phyloP scores from a whole-genome alignment of 441 rosid genomes.

The Pelargonium myrrhifolium region DNA sequence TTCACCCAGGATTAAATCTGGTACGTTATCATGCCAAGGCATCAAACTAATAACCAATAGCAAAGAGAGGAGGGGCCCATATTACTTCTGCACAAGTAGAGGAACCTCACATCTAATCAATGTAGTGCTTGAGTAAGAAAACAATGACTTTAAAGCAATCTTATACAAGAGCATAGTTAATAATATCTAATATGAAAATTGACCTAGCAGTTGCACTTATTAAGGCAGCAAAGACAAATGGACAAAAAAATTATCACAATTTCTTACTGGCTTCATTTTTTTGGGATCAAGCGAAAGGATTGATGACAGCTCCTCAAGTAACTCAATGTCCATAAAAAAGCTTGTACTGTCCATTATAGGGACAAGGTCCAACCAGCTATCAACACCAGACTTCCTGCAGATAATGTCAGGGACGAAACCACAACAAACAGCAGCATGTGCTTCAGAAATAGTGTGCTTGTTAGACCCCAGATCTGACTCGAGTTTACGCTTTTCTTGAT shows the following conservation, averaged over 20 bases:
- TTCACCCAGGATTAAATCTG: too few species aligned
- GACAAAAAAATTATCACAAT: too few species aligned
- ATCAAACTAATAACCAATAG: too few species aligned
- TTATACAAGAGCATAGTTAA: not conserved
- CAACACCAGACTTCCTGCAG: slow-evolving; percentile 41
- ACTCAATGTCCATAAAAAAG: slow-evolving; percentile 61
- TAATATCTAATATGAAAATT: too few species aligned
- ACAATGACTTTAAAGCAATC: not conserved
- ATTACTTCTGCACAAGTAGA: too few species aligned
- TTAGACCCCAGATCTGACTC: slow-evolving; percentile 26
- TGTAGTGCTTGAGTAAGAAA: too few species aligned
- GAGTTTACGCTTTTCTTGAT: slow-evolving; percentile 48
- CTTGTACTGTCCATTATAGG: slow-evolving; percentile 55
- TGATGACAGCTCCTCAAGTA: slow-evolving; percentile 52
- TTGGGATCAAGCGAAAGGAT: slow-evolving; percentile 33
- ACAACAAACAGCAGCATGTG: slow-evolving; percentile 44
- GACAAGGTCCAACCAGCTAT: slow-evolving; percentile 50
- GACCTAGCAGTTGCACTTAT: too few species aligned
- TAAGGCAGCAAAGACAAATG: not conserved
- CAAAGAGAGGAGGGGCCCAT: too few species aligned
- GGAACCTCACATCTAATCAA: too few species aligned
- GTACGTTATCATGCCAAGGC: too few species aligned
- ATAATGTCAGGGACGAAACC: slow-evolving; percentile 46
- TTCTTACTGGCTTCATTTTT: slow-evolving; percentile 40
- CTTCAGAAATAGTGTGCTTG: slow-evolving; percentile 26